Base-by-base conservation (phyloP, 768 basidiomycete species). In the Myochromella boudieri region DNA sequence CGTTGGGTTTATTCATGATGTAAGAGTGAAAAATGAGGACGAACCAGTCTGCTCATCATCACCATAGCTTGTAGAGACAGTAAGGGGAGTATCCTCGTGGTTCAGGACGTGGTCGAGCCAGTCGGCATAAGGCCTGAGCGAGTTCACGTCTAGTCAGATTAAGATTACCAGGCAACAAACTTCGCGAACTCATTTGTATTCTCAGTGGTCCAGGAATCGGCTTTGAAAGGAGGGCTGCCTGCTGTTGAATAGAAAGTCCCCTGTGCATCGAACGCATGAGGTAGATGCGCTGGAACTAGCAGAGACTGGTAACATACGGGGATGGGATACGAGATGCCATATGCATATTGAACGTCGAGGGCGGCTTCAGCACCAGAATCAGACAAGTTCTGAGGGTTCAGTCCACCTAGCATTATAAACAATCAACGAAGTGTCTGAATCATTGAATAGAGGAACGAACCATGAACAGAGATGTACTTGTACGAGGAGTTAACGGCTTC, bases 41-140 rank as follows among this genome's bases (percentile, higher is more conserved):
- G 24, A 34, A 81, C 82, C 81, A 11, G 82, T 81, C 57, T 84
- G 82, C 46, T 88, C 86, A 45, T 80, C 73, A 38, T 87, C 85
- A 2, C 74, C 81, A 57, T 87, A 87, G 54, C 80, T 82, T 0
- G 81, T 86, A 1, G 83, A 82, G 22, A 87, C 82, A 2, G 77
- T 73, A 54, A 77, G 72, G 6, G 84, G 82, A 2, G 75, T 61
- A 17, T 67, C 61, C 1, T 62, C 44, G 6, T 77, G 71, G 15
- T 55, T 55, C 1, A 77, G 64, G 17, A 87, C 54, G 43, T 73
- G 81, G 31, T 83, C 70, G 5, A 88, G 60, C 85, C 85, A 88
- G 14, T 66, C 66, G 14, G 53, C 41, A 41, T 68, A 69, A 10
- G 69, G 66, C 44, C 65, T 66, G 22, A 12, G 37, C 20, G 7